Base-by-base conservation (phyloP, 2,329 filamentous ascomycete species). In the Verticillium isaacii region DNA sequence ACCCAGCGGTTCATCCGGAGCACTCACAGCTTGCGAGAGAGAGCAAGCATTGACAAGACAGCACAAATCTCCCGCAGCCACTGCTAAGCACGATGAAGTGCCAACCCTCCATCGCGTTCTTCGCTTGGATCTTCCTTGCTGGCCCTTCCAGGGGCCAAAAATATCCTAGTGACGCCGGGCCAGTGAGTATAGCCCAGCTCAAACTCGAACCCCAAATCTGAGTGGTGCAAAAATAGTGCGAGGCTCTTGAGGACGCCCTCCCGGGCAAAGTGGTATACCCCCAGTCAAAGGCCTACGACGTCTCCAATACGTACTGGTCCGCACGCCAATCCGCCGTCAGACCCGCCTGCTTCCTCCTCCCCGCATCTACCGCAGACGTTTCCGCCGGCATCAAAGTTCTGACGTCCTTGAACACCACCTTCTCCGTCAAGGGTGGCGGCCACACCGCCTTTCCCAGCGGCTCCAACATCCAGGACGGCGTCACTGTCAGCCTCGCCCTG, bases 381-480 rank as follows among this genome's bases (percentile, higher is more conserved):
- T 57, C 56, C 32, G 19, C 19, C 6, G 56, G 25, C 7, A 14
- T 57, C 19, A 57, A 39, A 3, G 25, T 39, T 15, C 32, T 57
- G 25, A 34, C 23, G 59, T 61, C 25, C 60, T 72, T 17, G 60
- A 29, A n/a, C 5, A 32, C 23, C 57, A 17, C 45, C 19, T 59
- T 59, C 29, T 39, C 57, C 57, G 39, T 59, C 39, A 39, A 41
- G 17, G 34, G 57, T 17, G 57, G 57, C 57, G 57, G 57, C 23
- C 39, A 50, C n/a, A 41, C 76, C 2, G 73, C 78, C 2, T 81
- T 80, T 62, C 70, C 75, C 0, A 77, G 75, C 4, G 73, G 74
- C 1, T 78, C 79, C 7, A 73, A 70, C 34, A 64, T 72, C 39
- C 61, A 69, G 6, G 52, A 69, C 8, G 72, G 71, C 45, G 62